These are phyloP conservation scores for Circinella umbellata DNA, from an alignment of 371 early-diverging fungal species.

Conservation along the genomic window DNA sequence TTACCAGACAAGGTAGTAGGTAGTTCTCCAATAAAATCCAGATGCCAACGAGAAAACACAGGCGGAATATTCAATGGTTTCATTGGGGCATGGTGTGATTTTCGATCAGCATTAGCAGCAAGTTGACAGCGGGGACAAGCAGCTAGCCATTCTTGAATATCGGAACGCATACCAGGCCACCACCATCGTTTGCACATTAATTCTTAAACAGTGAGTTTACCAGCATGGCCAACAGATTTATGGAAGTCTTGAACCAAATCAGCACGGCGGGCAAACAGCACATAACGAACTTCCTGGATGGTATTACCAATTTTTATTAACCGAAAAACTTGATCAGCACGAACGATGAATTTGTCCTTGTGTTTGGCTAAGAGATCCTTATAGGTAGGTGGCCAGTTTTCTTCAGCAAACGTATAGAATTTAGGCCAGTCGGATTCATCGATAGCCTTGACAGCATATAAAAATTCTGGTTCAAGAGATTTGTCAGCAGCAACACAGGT, in stretches of 20 bases:
- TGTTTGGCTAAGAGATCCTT: not conserved
- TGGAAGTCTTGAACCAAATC: slow-evolving; percentile 22
- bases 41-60: slow-evolving; percentile 30
- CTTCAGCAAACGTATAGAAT: slow-evolving; percentile 13
- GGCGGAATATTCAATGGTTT: slow-evolving; percentile 8
- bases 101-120: slow-evolving; percentile 13
- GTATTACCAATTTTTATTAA: slow-evolving; percentile 1
- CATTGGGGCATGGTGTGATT: slow-evolving; percentile 18
- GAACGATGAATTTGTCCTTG: slow-evolving; percentile 10
- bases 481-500: not conserved
- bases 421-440: slow-evolving; percentile 27
- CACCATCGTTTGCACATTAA: slow-evolving; percentile 24
- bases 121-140: slow-evolving; percentile 26
- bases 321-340: slow-evolving; percentile 5
- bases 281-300: slow-evolving; percentile 1
- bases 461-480: slow-evolving; percentile 23
- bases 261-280: slow-evolving; percentile 16
- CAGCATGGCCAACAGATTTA: slow-evolving; percentile 20
- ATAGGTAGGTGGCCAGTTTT: slow-evolving; percentile 4
- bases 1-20: slow-evolving; percentile 15
- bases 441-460: slow-evolving; percentile 17
- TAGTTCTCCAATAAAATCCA: slow-evolving; percentile 32
- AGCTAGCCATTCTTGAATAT: slow-evolving; percentile 14
- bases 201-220: slow-evolving; percentile 10
- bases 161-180: slow-evolving; percentile 29